Base-by-base conservation (phyloP, 164 flowering plant species). In the Amborella trichopoda region DNA sequence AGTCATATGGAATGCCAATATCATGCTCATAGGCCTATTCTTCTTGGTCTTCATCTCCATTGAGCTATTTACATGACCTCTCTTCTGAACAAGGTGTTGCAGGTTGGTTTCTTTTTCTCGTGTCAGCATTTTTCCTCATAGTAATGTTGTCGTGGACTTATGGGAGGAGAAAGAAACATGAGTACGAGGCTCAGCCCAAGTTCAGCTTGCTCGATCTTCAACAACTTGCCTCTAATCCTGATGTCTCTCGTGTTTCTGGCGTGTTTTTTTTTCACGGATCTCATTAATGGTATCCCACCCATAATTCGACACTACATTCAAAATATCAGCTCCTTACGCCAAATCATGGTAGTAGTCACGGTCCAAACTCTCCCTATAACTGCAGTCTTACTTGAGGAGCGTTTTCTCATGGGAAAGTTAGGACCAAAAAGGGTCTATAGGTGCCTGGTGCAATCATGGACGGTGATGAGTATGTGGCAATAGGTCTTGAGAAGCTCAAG, bases 51-150 rank as follows among this genome's bases (percentile, higher is more conserved):
- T 40, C 49, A 23, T 62, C 12, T 5, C 38, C 5, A 39, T 63
- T 2, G 67, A 49, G 53, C 49, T 27, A 42, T 42, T 16, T 63
- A 48, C 54, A 63, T 63, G 62, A 44, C 67, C 23, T 63, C 55
- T n/a, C 38, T 63, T 21, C 28, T 63, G 3, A 63, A 38, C 43
- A 63, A 63, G 26, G 43, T 63, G 6, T 55, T 62, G 11, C 47
- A 58, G 25, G 62, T 8, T 62, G 62, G 62, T 54, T 48, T 19
- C 62, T 59, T 1, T 63, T 63, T 19, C 59, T 52, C 28, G 58
- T 63, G 10, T 42, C 62, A 1, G 44, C 28, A n/a, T 13, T 63
- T 28, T 38, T 63, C 46, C 16, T 58, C 34, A 20, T 51, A 21
- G 27, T 57, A 23, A 53, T 50, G 41, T 17, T 44, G 23, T 48